Evolutionary conservation across 2,329 filamentous ascomycete species (phyloP), one percentile per base, ranked within the genome.

Genomic region (Penicillium brasilianum): DNA sequence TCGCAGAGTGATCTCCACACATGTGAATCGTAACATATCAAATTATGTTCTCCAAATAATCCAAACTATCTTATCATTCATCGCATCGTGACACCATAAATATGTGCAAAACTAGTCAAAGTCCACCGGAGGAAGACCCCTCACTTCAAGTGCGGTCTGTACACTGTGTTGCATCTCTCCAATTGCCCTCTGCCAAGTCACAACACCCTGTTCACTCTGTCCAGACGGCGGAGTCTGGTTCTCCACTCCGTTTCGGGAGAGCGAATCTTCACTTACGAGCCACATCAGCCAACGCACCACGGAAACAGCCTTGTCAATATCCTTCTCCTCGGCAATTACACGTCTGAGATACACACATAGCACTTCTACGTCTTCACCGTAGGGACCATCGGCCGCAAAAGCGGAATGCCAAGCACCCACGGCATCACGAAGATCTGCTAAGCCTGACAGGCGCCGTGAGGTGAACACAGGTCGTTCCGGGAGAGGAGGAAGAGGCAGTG

Each of bases 331-430:
- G 1, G 79, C 62, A 0, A 97, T 84, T 0, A 98, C 91, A 28
- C 84, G 84, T 5, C 74, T 81, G 32, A 98, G 76, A 75, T 96
- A 98, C 71, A 82, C 85, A 57, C 84, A 86, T 62, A 98, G 81
- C 39, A 93, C 88, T 43, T 83, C 84, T 0, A 94, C 88, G 76
- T 99, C 95, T 59, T 90, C 87, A 0, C 78, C 78, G 75, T 95
- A 93, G 1, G 95, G 95, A 0, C 91, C 92, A 3, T 93, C 89
- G 5, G 82, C 82, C 37, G 76, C 80, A 62, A 94, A 96, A 62
- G 89, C 87, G 2, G 79, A 73, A 65, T 92, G 85, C 95, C 95
- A 99, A 4, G 86, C 86, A 57, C 82, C 85, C 14, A 97, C 80
- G 72, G 92, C 92, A 39, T 87, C 83, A 48, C 93, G 85, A 57